These are phyloP conservation scores for Avena insularis DNA, from an alignment of 176 grass and related monocot genomes.

Conservation along the genomic window DNA sequence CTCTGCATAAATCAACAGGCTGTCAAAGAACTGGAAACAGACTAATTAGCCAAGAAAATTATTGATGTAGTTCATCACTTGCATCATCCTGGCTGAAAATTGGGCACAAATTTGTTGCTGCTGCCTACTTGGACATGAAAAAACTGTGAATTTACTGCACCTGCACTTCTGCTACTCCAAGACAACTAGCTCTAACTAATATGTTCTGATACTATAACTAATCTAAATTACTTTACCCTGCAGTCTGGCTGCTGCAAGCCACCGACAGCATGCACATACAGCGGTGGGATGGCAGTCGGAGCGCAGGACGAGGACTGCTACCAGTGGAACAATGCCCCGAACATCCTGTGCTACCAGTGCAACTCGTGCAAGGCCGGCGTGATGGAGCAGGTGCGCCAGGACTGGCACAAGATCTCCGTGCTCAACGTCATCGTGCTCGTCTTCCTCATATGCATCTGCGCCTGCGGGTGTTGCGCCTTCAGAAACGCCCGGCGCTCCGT, in stretches of 20 bases:
- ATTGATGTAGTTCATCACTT: background rate
- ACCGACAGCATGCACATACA: constrained; percentile 88
- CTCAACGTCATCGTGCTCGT: constrained; percentile 75
- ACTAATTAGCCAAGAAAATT: background rate
- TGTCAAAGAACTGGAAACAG: background rate
- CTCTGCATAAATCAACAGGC: constrained; percentile 8
- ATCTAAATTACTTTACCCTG: constrained; percentile 22
- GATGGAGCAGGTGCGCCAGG: constrained; percentile 82
- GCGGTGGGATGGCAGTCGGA: constrained; percentile 55
- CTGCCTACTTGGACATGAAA: background rate
- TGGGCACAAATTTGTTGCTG: background rate
- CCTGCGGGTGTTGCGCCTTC: constrained; percentile 85
- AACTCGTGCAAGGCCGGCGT: constrained; percentile 94
- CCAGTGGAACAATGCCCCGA: constrained; percentile 84
- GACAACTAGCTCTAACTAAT: constrained; percentile 9
- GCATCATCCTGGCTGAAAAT: background rate
- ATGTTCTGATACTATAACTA: background rate
- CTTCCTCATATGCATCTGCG: constrained; percentile 68
- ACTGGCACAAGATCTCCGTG: constrained; percentile 91
- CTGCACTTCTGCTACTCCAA: constrained; percentile 14
- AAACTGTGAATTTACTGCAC: background rate
- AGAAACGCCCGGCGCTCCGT: constrained; percentile 67
- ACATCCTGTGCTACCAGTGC: constrained; percentile 84
- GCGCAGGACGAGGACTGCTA: constrained; percentile 86
- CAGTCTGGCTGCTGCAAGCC: constrained; percentile 99